Evolutionary conservation across 2,329 filamentous ascomycete genomes (phyloP), one percentile per base, ranked within the genome.

Genomic region (Diaporthe destruens): DNA sequence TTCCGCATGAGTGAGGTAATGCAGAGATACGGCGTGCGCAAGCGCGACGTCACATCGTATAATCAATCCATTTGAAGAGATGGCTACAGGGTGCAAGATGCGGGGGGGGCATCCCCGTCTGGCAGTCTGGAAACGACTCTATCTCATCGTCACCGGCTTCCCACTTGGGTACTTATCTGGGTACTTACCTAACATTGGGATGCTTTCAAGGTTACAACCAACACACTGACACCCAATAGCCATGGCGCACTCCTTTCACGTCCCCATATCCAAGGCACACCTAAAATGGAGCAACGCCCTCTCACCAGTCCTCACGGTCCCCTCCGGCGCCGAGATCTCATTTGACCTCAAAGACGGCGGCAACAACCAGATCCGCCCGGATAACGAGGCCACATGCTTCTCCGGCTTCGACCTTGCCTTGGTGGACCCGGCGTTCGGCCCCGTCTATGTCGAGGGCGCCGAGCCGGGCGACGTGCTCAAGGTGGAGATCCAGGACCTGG

Each of bases 391-490:
- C 20, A 81, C 81, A 4, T 81, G 82, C 32, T 78, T 88, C 59
- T 61, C 76, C 9, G 78, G 79, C n/a, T 82, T 88, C 71, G 80
- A 86, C 73, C 77, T 84, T 42, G 72, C 76, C 20, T 77, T 81
- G 20, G 82, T 82, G 39, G 87, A 88, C 74, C 86, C 87, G 1
- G 86, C 84, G 59, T 84, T 86, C 68, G 87, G 87, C 0, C 87
- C 87, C 14, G 82, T 89, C 44, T 85, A 80, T 75, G 77, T 89
- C 71, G 81, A 85, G 61, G 84, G 81, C 66, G 86, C 87, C 16
- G 80, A 84, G 70, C 85, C 87, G 0, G 87, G 87, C 51, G 87
- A 88, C 76, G 84, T 87, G 2, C 80, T 89, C 36, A 84, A 86
- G 74, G 80, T 88, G 54, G 86, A 88, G 54, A 80, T 89, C 66